phyloP scores from a whole-genome alignment of 2,329 filamentous ascomycete genomes.

The Fusarium succisae region DNA sequence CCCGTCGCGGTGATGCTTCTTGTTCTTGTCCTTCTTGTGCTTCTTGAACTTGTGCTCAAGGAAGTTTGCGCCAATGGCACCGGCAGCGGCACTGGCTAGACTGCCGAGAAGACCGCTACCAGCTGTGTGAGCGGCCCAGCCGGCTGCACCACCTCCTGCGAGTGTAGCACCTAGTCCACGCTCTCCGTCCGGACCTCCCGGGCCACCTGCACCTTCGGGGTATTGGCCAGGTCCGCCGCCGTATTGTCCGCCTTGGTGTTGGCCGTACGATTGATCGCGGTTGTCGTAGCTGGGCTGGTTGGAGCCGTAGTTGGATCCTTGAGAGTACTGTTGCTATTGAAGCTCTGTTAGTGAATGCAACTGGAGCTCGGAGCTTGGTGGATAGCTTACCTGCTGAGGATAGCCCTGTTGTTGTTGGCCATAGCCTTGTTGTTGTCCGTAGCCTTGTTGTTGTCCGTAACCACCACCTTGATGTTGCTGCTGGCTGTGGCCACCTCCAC shows the following conservation, averaged over 20 bases:
- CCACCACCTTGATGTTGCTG: slow-evolving; percentile 14
- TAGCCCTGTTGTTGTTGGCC: slow-evolving; percentile 34
- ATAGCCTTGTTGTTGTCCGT: slow-evolving; percentile 17
- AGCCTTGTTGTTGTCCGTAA: slow-evolving; percentile 15
- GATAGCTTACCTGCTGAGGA: slow-evolving; percentile 24
- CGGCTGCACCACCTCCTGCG: slow-evolving; percentile 58
- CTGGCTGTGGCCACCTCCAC: slow-evolving; percentile 11
- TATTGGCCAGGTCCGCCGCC: slow-evolving; percentile 24
- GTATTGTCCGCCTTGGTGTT: slow-evolving; percentile 35
- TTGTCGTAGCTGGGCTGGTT: slow-evolving; percentile 31
- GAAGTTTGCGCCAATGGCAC: slow-evolving; percentile 60
- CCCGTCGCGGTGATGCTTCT: slow-evolving; percentile 35
- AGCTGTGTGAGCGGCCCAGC: slow-evolving; percentile 59
- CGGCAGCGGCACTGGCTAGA: slow-evolving; percentile 57
- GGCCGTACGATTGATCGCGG: slow-evolving; percentile 15
- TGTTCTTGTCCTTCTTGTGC: slow-evolving; percentile 43
- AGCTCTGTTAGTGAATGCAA: neutral
- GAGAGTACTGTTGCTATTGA: slow-evolving; percentile 29
- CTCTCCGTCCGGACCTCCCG: slow-evolving; percentile 47
- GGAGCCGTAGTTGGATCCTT: slow-evolving; percentile 26
- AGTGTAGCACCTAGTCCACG: slow-evolving; percentile 62
- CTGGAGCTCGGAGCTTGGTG: too few relatives aligned
- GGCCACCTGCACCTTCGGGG: slow-evolving; percentile 11
- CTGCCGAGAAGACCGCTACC: slow-evolving; percentile 61
- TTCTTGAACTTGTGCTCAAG: slow-evolving; percentile 52